These are phyloP conservation scores for Pseudogymnoascus sp. DNA, from an alignment of 2,329 filamentous ascomycete species.

Conservation along the genomic window DNA sequence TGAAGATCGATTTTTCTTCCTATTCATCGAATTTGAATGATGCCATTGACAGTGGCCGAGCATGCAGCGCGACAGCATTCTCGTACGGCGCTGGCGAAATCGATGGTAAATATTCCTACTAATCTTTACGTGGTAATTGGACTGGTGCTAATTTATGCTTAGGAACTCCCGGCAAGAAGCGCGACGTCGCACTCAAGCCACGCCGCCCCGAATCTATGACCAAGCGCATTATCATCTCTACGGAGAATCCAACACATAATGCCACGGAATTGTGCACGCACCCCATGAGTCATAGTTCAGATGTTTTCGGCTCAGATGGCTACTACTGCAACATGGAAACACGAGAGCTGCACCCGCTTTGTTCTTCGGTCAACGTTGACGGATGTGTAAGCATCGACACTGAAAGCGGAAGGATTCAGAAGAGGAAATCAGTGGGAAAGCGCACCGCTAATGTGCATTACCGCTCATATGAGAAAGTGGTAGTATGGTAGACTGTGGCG, in stretches of 20 bases:
- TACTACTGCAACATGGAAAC: not conserved
- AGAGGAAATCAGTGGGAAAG: not conserved
- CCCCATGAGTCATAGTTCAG: not conserved
- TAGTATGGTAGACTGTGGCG: not conserved
- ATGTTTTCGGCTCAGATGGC: not conserved
- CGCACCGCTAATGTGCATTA: not conserved
- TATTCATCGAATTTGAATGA: not conserved
- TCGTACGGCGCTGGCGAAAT: not conserved
- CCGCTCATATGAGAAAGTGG: not conserved
- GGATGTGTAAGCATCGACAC: not conserved
- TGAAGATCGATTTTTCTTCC: not conserved
- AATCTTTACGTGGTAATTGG: not conserved
- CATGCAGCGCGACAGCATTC: not conserved
- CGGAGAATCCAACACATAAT: not conserved
- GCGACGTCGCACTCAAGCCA: not conserved
- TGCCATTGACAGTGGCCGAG: not conserved
- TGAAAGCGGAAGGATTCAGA: conserved; percentile 1
- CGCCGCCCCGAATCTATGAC: not conserved
- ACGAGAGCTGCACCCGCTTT: not conserved
- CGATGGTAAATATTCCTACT: not conserved
- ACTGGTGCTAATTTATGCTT: not conserved
- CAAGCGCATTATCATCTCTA: not conserved
- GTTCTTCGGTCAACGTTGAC: not conserved
- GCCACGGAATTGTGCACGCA: not conserved
- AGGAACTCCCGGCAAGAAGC: not conserved